Conservation (phyloP, 2,329 filamentous ascomycete genomes). For the Penicillium sp. region DNA sequence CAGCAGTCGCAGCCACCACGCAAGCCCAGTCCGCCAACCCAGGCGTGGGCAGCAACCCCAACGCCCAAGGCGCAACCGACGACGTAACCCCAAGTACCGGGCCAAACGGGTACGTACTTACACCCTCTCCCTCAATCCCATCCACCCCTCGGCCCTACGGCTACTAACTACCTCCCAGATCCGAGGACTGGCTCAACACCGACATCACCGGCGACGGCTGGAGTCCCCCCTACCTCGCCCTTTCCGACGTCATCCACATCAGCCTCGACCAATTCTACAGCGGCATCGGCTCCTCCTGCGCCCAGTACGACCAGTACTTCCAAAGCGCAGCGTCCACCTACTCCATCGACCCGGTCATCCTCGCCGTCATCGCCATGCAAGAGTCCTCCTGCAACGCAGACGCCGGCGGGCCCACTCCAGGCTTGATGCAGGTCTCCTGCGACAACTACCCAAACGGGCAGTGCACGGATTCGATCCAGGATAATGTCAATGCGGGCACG, state of each 20-base stretch:
- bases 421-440: slow-evolving; percentile 42
- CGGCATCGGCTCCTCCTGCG: slow-evolving; percentile 20
- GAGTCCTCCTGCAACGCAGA: slow-evolving; percentile 41
- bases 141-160: background rate
- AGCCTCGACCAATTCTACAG: slow-evolving; percentile 20
- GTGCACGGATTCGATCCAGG: slow-evolving; percentile 37
- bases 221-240: slow-evolving; percentile 35
- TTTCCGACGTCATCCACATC: slow-evolving; percentile 22
- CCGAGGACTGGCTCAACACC: slow-evolving; percentile 21
- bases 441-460: slow-evolving; percentile 38
- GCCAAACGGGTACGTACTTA: slow-evolving; percentile 12
- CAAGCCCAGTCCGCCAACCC: slow-evolving; percentile 15
- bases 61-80: slow-evolving; percentile 15
- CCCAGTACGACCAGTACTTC: slow-evolving; percentile 40
- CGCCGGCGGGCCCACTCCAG: slow-evolving; percentile 37
- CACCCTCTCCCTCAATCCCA: background rate
- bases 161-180: slow-evolving; percentile 5
- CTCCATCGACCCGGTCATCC: slow-evolving; percentile 37
- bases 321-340: slow-evolving; percentile 34
- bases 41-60: slow-evolving; percentile 16
- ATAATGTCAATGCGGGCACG: slow-evolving; percentile 40
- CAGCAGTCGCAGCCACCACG: background rate
- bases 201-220: slow-evolving; percentile 29
- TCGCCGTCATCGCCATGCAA: slow-evolving; percentile 42
- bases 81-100: slow-evolving; percentile 14